Percentiles rank a stretch among this genome's conserved stretches.
Conservation (phyloP, 148 eudicot species). For the Fagopyrum tataricum region DNA sequence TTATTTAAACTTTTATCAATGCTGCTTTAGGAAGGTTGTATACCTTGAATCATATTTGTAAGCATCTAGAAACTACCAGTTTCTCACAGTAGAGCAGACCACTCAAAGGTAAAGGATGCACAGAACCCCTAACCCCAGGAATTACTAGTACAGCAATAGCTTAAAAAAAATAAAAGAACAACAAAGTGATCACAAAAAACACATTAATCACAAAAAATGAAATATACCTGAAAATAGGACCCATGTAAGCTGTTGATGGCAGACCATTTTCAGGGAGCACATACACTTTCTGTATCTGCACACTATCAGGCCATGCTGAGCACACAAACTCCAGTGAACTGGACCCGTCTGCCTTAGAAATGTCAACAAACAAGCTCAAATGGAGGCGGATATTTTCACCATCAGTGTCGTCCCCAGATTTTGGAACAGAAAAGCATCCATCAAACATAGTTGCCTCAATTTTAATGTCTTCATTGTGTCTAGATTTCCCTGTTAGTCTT, state of each 20-base stretch:
- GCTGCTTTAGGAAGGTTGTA: constrained; percentile 1
- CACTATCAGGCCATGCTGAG: constrained; percentile 62
- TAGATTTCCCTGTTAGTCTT: constrained; percentile 43
- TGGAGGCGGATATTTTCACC: constrained; percentile 43
- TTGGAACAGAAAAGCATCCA: constrained; percentile 40
- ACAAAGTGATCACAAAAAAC: background rate
- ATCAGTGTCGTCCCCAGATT: constrained; percentile 32
- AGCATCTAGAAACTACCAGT: background rate
- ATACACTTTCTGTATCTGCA: constrained; percentile 63
- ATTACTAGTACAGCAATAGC: background rate
- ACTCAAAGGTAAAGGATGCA: background rate
- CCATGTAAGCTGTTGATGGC: constrained; percentile 44
- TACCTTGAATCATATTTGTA: background rate
- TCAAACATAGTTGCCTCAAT: constrained; percentile 75
- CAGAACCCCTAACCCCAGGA: background rate
- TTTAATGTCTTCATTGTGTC: constrained; percentile 45
- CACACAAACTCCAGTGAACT: constrained; percentile 56
- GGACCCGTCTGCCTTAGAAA: constrained; percentile 46
- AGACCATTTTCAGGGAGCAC: constrained; percentile 24
- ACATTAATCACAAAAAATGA: background rate
- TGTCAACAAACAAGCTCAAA: constrained; percentile 54
- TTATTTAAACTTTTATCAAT: background rate
- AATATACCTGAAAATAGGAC: constrained; percentile 46
- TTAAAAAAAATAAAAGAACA: background rate
- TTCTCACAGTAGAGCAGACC: background rate